Evolutionary conservation across 805 yeast genomes (phyloP).

Genomic region (Myxozyma neotropica): DNA sequence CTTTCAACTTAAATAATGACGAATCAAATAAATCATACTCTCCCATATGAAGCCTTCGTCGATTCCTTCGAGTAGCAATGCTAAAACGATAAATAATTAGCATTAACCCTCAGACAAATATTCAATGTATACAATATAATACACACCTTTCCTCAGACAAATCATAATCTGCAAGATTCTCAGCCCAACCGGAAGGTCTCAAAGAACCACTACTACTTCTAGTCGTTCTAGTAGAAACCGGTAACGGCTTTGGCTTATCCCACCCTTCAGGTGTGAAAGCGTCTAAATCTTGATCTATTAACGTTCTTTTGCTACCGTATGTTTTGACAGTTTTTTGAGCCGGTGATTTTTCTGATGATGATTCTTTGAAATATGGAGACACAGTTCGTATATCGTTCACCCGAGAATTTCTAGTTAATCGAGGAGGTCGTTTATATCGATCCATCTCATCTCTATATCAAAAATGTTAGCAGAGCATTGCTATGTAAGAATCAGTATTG

Average conservation of each 20-base stretch:
- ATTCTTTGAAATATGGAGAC: slow-evolving; percentile 7
- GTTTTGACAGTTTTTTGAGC: background rate
- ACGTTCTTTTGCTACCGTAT: background rate
- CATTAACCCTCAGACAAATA: background rate
- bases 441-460: slow-evolving; percentile 9
- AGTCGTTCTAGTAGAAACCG: background rate
- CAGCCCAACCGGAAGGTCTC: background rate
- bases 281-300: slow-evolving; percentile 7
- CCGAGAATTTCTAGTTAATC: background rate
- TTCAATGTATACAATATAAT: background rate
- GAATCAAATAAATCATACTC: slow-evolving; percentile 5
- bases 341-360: background rate
- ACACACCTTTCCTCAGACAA: slow-evolving; percentile 7
- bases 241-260: background rate
- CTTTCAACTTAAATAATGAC: background rate
- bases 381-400: background rate
- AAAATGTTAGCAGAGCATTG: background rate
- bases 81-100: background rate
- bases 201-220: slow-evolving; percentile 1
- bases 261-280: slow-evolving; percentile 3
- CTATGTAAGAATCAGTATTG: background rate
- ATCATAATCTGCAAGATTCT: slow-evolving; percentile 6
- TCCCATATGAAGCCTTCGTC: slow-evolving; percentile 20
- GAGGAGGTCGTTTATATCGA: background rate
- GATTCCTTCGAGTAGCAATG: slow-evolving; percentile 4